A percentile compares a stretch with the other conserved stretches of the same genome.
These are phyloP conservation scores for Sporothrix phasma DNA, from an alignment of 2,329 filamentous ascomycete species.

Conservation along the genomic window DNA sequence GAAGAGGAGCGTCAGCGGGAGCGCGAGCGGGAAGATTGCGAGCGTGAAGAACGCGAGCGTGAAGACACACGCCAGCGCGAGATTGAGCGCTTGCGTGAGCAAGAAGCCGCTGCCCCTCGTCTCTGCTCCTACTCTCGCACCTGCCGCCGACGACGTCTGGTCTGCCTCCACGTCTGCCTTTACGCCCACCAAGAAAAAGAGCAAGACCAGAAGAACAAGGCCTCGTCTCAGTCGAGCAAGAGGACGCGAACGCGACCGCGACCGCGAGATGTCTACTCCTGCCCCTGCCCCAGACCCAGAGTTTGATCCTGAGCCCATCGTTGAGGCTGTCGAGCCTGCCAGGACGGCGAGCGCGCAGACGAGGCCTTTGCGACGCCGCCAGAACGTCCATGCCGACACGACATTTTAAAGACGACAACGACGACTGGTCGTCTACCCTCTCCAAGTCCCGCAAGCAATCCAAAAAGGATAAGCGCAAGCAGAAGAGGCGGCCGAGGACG, in stretches of 20 bases:
- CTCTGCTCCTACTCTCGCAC: background rate
- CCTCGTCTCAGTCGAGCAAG: conserved; percentile 20
- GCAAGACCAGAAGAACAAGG: conserved; percentile 33
- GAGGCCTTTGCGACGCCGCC: background rate
- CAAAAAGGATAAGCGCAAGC: conserved; percentile 10
- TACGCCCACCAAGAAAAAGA: conserved; percentile 25
- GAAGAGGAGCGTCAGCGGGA: background rate
- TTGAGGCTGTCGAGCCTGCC: background rate
- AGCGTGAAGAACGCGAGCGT: background rate
- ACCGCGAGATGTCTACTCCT: background rate
- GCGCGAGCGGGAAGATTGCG: background rate
- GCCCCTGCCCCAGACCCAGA: no score
- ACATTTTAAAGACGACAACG: conserved; percentile 23
- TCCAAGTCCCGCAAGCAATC: conserved; percentile 6
- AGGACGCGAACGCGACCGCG: no score
- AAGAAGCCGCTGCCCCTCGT: background rate
- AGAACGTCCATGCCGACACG: background rate
- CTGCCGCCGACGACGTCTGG: conserved; percentile 13
- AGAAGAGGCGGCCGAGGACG: conserved; percentile 5
- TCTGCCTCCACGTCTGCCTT: conserved; percentile 17
- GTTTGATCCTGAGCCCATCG: background rate
- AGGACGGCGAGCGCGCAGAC: background rate
- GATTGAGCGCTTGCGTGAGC: background rate
- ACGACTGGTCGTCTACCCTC: conserved; percentile 24
- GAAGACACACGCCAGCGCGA: background rate